These are phyloP conservation scores for Apophysomyces ossiformis DNA, from an alignment of 371 early-diverging fungal genomes.

Conservation along the genomic window DNA sequence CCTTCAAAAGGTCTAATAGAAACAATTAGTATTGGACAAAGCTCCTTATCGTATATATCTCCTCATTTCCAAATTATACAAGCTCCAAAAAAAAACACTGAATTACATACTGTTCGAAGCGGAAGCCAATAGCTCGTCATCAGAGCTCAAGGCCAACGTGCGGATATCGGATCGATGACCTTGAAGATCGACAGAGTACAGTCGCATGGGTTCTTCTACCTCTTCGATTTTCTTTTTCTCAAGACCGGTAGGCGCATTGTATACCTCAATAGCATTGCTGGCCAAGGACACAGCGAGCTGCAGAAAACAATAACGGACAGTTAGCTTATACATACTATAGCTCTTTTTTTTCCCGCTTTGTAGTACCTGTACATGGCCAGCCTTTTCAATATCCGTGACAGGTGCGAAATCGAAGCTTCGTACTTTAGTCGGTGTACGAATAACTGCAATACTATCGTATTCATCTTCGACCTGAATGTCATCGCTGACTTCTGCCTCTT, in stretches of 20 bases:
- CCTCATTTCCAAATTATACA: too few relatives aligned
- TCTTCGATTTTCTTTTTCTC: slow-evolving; percentile 54
- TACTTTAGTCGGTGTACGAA: slow-evolving; percentile 74
- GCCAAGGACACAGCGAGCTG: slow-evolving; percentile 61
- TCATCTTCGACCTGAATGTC: slow-evolving; percentile 73
- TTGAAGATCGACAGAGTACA: slow-evolving; percentile 74
- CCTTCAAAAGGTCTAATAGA: slow-evolving; percentile 66
- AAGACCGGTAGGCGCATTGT: slow-evolving; percentile 48
- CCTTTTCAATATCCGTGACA: slow-evolving; percentile 55
- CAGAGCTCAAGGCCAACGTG: slow-evolving; percentile 80
- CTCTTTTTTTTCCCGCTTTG: not conserved
- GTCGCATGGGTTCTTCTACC: slow-evolving; percentile 52
- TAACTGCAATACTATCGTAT: slow-evolving; percentile 61
- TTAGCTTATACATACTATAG: not conserved
- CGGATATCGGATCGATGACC: slow-evolving; percentile 95
- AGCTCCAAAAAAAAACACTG: not conserved
- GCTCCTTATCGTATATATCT: too few relatives aligned
- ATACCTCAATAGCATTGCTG: slow-evolving; percentile 79
- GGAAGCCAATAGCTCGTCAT: slow-evolving; percentile 86
- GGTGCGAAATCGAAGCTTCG: slow-evolving; percentile 80
- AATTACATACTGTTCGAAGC: slow-evolving; percentile 69
- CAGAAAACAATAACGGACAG: not conserved
- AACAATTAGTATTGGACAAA: not conserved
- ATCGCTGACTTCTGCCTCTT: slow-evolving; percentile 49
- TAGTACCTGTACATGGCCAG: slow-evolving; percentile 52